These are phyloP conservation scores for Primulina tabacum DNA, from an alignment of 257 asterid genomes.

Conservation along the genomic window DNA sequence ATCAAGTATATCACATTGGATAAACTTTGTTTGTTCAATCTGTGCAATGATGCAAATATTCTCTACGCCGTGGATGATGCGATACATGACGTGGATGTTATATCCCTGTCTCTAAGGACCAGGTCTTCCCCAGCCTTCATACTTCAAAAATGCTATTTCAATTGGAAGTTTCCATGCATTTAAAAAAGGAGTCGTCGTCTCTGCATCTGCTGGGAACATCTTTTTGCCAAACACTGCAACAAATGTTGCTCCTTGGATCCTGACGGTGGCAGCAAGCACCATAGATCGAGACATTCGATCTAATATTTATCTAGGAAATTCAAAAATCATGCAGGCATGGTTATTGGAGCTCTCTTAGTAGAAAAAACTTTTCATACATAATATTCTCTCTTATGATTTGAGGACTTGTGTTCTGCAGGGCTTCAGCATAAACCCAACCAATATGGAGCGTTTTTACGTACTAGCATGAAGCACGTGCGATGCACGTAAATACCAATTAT, in stretches of 20 bases:
- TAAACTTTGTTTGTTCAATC: conserved; percentile 34
- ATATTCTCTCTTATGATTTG: conserved; percentile 17
- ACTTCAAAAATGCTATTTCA: conserved; percentile 32
- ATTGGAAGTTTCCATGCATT: conserved; percentile 51
- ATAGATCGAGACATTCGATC: conserved; percentile 43
- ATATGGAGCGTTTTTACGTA: conserved; percentile 33
- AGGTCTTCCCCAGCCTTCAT: conserved; percentile 29
- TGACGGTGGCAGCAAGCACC: conserved; percentile 54
- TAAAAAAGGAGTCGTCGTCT: conserved; percentile 39
- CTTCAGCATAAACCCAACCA: conserved; percentile 42
- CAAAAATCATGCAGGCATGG: conserved; percentile 37
- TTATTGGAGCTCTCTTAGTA: conserved; percentile 9
- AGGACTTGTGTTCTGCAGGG: conserved; percentile 37
- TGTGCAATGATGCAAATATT: conserved; percentile 43
- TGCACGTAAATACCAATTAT: no score
- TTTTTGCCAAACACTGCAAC: conserved; percentile 30
- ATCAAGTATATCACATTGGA: no score
- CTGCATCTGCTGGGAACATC: conserved; percentile 50
- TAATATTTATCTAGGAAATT: conserved; percentile 41
- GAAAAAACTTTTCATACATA: neutral
- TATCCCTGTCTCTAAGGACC: conserved; percentile 49
- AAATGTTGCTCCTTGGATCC: conserved; percentile 52
- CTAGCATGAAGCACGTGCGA: no score
- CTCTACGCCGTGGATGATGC: conserved; percentile 50
- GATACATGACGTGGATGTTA: conserved; percentile 38